Conservation (phyloP, 352 stramenopile genomes). For the Pythium sp. region DNA sequence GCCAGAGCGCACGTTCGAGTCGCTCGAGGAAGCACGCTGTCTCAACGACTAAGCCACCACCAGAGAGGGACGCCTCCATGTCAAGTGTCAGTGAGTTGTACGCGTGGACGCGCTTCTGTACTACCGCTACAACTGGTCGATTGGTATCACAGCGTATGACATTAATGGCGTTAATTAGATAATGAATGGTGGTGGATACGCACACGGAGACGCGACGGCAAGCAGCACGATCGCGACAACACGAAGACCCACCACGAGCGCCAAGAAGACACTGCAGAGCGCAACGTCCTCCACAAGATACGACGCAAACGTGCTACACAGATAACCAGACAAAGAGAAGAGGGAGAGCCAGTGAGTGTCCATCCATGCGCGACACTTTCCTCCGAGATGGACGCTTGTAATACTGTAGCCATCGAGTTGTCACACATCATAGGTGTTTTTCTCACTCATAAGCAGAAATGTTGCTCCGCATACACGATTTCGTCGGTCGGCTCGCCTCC, state of each 20-base stretch:
- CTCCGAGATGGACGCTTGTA: background rate
- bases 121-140: background rate
- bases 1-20: conserved; percentile 10
- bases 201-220: background rate
- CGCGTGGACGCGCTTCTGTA: background rate
- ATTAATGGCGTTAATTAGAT: background rate
- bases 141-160: background rate
- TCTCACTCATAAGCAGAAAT: conserved; percentile 6
- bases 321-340: background rate
- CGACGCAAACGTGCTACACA: background rate
- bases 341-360: background rate
- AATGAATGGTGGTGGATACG: background rate
- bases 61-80: background rate
- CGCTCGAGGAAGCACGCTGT: conserved; percentile 12
- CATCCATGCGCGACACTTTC: background rate
- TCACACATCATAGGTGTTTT: background rate
- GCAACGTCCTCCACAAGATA: background rate
- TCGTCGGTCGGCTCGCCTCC: background rate
- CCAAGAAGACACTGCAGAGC: background rate
- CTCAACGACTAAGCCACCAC: conserved; percentile 4
- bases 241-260: background rate
- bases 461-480: conserved; percentile 4
- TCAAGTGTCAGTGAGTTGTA: background rate
- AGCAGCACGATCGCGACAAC: background rate
- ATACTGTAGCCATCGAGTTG: background rate